Evolutionary conservation across 2,329 filamentous ascomycete species (phyloP).

Genomic region (Kalmusia sp.): DNA sequence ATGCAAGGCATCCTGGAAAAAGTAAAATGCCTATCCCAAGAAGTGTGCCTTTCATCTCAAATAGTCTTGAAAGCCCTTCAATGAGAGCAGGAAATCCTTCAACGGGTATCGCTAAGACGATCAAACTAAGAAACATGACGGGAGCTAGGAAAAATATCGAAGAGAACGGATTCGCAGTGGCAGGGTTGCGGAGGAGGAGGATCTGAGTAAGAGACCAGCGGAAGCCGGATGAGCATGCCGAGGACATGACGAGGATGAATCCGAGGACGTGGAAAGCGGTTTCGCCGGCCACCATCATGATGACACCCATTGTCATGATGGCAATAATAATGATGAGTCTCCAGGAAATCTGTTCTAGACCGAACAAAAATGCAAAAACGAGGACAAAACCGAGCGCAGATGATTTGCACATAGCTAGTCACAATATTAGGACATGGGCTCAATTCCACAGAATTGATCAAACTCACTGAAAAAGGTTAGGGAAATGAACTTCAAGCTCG

Average conservation of each 20-base stretch:
- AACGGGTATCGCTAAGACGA: slow-evolving; percentile 81
- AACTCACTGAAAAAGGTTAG: slow-evolving; percentile 84
- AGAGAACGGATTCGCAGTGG: slow-evolving; percentile 94
- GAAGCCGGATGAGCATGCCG: slow-evolving; percentile 94
- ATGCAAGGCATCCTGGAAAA: slow-evolving; percentile 90
- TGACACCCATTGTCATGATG: slow-evolving; percentile 89
- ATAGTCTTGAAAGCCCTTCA: slow-evolving; percentile 69
- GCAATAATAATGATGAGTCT: slow-evolving; percentile 86
- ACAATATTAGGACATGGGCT: slow-evolving; percentile 23
- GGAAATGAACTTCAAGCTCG: slow-evolving; percentile 92
- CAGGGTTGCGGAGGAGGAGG: slow-evolving; percentile 88
- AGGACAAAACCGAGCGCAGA: slow-evolving; percentile 95
- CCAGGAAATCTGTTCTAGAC: slow-evolving; percentile 85
- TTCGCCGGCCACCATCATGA: slow-evolving; percentile 99
- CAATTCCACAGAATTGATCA: background rate
- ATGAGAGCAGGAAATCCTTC: slow-evolving; percentile 77
- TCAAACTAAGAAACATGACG: slow-evolving; percentile 88
- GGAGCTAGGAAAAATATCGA: slow-evolving; percentile 98
- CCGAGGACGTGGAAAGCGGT: slow-evolving; percentile 86
- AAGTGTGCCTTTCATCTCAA: slow-evolving; percentile 70
- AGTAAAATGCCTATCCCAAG: slow-evolving; percentile 76
- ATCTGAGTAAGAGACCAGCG: slow-evolving; percentile 99
- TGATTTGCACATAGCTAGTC: slow-evolving; percentile 90
- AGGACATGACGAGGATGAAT: slow-evolving; percentile 90
- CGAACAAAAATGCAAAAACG: slow-evolving; percentile 92